Conservation (phyloP, 2,329 filamentous ascomycete species). For the Pseudopyricularia javanii region DNA sequence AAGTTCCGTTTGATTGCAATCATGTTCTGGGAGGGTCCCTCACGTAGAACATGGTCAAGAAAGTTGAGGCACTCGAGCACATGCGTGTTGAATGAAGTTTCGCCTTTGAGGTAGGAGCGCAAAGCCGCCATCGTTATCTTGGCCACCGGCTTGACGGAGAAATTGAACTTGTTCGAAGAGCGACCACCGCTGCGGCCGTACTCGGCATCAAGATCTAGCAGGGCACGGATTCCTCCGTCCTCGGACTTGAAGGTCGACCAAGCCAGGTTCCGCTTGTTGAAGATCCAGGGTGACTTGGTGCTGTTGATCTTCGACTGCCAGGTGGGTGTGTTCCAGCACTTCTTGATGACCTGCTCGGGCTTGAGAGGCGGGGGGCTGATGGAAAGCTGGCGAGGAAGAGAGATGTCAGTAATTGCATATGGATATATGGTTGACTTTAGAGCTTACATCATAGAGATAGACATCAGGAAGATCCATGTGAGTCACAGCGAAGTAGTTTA, state of each 20-base stretch:
- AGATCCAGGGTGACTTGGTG: slow-evolving; percentile 48
- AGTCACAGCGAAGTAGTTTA: slow-evolving; percentile 68
- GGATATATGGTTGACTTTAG: neutral
- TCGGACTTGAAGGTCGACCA: slow-evolving; percentile 48
- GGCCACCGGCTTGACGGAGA: slow-evolving; percentile 55
- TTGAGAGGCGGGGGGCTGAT: slow-evolving; percentile 52
- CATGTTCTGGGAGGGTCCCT: slow-evolving; percentile 58
- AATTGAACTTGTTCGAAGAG: slow-evolving; percentile 32
- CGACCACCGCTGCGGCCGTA: slow-evolving; percentile 18
- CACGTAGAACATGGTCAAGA: slow-evolving; percentile 76
- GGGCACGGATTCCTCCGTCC: slow-evolving; percentile 32
- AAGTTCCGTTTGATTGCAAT: slow-evolving; percentile 72
- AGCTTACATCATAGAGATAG: slow-evolving; percentile 74
- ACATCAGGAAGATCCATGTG: slow-evolving; percentile 49
- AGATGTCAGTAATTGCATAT: neutral
- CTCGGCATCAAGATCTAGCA: slow-evolving; percentile 63
- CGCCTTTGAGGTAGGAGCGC: slow-evolving; percentile 49
- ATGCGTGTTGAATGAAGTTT: slow-evolving; percentile 47
- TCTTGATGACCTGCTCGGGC: slow-evolving; percentile 51
- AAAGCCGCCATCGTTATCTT: slow-evolving; percentile 56
- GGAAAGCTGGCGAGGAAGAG: slow-evolving; percentile 39
- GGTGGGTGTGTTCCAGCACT: slow-evolving; percentile 58
- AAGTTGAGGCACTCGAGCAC: slow-evolving; percentile 77
- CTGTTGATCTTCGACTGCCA: slow-evolving; percentile 43
- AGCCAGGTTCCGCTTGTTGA: slow-evolving; percentile 73